A percentile compares a stretch with the other conserved stretches of the same genome.
phyloP scores from a whole-genome alignment of 2,329 filamentous ascomycete genomes.

The Orbilia blumenaviensis region DNA sequence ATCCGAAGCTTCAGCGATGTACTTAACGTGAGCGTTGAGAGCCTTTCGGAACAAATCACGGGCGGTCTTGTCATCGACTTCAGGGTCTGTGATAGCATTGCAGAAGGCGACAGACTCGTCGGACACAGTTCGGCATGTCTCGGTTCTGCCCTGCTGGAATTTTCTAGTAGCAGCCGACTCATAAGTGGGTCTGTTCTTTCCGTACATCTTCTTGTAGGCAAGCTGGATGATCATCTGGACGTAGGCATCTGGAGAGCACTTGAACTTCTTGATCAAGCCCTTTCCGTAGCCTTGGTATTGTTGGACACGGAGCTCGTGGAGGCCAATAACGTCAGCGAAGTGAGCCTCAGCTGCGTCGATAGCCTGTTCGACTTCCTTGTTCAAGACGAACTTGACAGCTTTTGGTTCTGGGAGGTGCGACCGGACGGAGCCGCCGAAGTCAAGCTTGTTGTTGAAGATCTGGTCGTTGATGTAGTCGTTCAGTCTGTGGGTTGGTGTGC shows the following conservation, averaged over 20 bases:
- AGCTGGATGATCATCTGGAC: constrained; percentile 99
- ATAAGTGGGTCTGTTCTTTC: constrained; percentile 96
- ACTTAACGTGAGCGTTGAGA: constrained; percentile 82
- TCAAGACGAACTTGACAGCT: constrained; percentile 80
- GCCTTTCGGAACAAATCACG: constrained; percentile 83
- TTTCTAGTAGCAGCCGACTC: constrained; percentile 93
- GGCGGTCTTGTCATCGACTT: constrained; percentile 71
- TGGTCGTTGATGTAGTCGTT: constrained; percentile 93
- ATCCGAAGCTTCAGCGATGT: constrained; percentile 87
- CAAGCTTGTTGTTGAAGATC: constrained; percentile 93
- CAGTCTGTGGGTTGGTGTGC: constrained; percentile 93
- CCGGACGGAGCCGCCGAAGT: constrained; percentile 81
- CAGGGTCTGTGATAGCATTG: constrained; percentile 79
- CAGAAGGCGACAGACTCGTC: constrained; percentile 93
- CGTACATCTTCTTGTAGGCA: constrained; percentile 98
- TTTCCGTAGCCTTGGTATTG: constrained; percentile 98
- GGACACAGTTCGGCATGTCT: constrained; percentile 91
- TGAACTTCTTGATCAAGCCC: constrained; percentile 99
- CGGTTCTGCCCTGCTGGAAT: constrained; percentile 95
- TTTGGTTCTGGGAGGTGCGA: constrained; percentile 84
- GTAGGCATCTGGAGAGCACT: constrained; percentile 95
- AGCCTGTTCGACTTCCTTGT: constrained; percentile 75
- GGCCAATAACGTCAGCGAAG: constrained; percentile 81
- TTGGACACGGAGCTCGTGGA: constrained; percentile 91
- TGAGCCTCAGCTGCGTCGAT: constrained; percentile 80